Percentiles rank a stretch among this genome's conserved stretches.
phyloP scores from a whole-genome alignment of 768 basidiomycete species.

The Podaxis mareebaensis region DNA sequence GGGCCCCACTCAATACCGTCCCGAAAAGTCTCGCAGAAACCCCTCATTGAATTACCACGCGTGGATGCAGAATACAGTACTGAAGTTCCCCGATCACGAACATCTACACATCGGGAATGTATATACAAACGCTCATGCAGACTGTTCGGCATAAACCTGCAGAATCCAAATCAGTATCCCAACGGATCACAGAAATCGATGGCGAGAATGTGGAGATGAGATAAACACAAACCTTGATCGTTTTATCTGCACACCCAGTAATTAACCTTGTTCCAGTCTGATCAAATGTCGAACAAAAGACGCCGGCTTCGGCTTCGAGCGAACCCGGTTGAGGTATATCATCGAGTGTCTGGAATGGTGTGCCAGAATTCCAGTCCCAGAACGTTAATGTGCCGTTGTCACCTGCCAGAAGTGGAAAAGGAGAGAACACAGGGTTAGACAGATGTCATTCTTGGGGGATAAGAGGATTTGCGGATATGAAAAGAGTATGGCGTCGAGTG shows the following conservation, averaged over 20 bases:
- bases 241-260: constrained; percentile 98
- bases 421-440: constrained; percentile 1
- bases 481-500: constrained; percentile 4
- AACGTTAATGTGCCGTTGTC: constrained; percentile 91
- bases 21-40: not conserved
- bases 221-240: constrained; percentile 76
- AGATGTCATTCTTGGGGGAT: not conserved
- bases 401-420: constrained; percentile 40
- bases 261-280: constrained; percentile 91
- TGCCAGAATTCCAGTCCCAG: constrained; percentile 95
- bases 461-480: constrained; percentile 1
- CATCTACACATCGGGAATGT: no score
- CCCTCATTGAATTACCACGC: not conserved
- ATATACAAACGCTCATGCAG: not conserved
- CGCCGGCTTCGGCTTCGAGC: constrained; percentile 93
- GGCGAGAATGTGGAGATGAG: not conserved
- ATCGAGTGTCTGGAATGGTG: constrained; percentile 91
- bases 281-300: constrained; percentile 98
- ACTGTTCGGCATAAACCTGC: constrained; percentile 15
- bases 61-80: not conserved
- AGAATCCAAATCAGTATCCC: not conserved
- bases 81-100: not conserved
- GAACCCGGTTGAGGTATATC: constrained; percentile 98
- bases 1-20: not conserved
- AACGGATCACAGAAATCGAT: not conserved